Conservation (phyloP, 2,329 filamentous ascomycete genomes). For the Thermomyces lanuginosus region DNA sequence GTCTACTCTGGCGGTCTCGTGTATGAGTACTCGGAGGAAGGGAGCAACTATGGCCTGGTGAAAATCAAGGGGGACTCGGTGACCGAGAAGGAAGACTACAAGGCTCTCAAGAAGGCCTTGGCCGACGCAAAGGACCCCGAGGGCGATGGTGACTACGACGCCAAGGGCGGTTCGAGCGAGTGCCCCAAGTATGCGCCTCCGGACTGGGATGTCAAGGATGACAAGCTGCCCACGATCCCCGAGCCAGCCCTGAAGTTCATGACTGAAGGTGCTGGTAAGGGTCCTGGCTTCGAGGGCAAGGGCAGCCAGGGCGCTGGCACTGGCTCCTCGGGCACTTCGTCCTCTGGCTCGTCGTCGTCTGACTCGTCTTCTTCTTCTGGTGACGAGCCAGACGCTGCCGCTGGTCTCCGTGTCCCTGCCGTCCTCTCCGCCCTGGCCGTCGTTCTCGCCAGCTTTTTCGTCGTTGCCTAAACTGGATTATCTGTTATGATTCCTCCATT, state of each 20-base stretch:
- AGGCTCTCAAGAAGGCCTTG: conserved; percentile 37
- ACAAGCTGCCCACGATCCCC: conserved; percentile 42
- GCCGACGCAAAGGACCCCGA: conserved; percentile 33
- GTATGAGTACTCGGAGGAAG: conserved; percentile 87
- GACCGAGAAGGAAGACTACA: conserved; percentile 47
- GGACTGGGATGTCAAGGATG: conserved; percentile 41
- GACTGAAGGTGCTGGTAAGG: conserved; percentile 41
- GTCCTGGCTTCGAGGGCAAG: conserved; percentile 37
- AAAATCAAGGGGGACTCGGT: conserved; percentile 41
- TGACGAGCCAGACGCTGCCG: too few species aligned
- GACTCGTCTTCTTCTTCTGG: too few species aligned
- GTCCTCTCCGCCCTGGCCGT: too few species aligned
- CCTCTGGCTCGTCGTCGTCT: conserved; percentile 36
- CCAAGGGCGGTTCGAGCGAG: conserved; percentile 33
- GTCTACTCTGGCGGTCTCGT: conserved; percentile 94
- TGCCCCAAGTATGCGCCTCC: conserved; percentile 37
- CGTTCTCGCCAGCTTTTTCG: too few species aligned
- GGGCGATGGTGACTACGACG: conserved; percentile 45
- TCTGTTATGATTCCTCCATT: too few species aligned
- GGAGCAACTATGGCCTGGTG: conserved; percentile 67
- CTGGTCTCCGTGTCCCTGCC: too few species aligned
- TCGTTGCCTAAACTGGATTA: too few species aligned
- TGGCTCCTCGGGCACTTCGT: conserved; percentile 31
- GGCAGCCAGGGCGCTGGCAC: conserved; percentile 42
- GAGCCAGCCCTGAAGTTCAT: conserved; percentile 39